Conservation (phyloP, 2,329 filamentous ascomycete species). For the Penicillium occitanis region DNA sequence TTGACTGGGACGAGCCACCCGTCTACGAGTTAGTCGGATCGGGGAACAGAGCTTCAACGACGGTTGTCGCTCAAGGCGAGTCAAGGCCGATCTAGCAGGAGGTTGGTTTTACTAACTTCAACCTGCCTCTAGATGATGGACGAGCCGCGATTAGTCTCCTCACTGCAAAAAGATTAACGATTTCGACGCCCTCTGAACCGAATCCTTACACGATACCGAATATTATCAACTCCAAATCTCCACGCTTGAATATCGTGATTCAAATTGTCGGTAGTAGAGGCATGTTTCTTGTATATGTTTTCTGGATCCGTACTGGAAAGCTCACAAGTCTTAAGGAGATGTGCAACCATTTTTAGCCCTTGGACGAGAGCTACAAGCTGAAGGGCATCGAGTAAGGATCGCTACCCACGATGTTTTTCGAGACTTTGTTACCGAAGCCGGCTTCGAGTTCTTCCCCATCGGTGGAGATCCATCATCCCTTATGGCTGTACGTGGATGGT, state of each 20-base stretch:
- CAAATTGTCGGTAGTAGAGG: slow-evolving; percentile 73
- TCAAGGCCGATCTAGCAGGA: background rate
- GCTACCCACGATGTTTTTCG: slow-evolving; percentile 47
- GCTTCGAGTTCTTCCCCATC: slow-evolving; percentile 58
- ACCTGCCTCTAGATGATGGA: slow-evolving; percentile 8
- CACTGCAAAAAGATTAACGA: background rate
- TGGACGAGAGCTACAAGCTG: slow-evolving; percentile 50
- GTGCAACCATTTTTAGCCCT: slow-evolving; percentile 62
- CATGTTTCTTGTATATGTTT: background rate
- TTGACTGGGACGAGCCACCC: too few species aligned
- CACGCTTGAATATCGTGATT: slow-evolving; percentile 64
- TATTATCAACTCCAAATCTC: slow-evolving; percentile 7
- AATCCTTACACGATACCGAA: background rate
- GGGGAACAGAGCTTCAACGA: too few species aligned
- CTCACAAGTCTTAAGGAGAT: slow-evolving; percentile 5
- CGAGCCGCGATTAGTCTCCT: slow-evolving; percentile 6
- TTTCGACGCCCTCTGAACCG: background rate
- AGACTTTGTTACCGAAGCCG: slow-evolving; percentile 24
- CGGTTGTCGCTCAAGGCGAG: background rate
- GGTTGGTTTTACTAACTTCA: slow-evolving; percentile 4
- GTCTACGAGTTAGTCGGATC: too few species aligned
- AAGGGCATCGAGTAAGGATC: slow-evolving; percentile 57
- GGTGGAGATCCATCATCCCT: slow-evolving; percentile 56
- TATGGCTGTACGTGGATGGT: slow-evolving; percentile 39
- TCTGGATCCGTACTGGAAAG: background rate